phyloP scores from a whole-genome alignment of 2,329 filamentous ascomycete genomes.

The Boeremia lycopersici region DNA sequence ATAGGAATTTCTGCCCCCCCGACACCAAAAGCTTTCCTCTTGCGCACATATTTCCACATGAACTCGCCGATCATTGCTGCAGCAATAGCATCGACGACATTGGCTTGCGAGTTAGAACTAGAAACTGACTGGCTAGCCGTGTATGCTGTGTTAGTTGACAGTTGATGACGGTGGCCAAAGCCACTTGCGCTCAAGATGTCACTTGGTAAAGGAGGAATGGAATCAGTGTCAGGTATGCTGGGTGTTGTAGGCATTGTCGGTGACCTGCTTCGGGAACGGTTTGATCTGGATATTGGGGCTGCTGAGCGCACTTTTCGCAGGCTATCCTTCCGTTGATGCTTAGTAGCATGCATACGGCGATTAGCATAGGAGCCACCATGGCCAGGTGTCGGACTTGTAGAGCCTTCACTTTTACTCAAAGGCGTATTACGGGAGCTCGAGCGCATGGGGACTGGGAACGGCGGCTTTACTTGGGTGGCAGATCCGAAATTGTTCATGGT shows the following conservation, averaged over 20 bases:
- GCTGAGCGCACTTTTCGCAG: constrained; percentile 84
- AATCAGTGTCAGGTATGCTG: constrained; percentile 71
- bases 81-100: constrained; percentile 93
- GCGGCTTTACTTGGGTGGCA: constrained; percentile 61
- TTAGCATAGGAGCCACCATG: constrained; percentile 43
- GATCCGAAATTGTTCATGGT: constrained; percentile 63
- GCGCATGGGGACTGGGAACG: constrained; percentile 88
- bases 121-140: constrained; percentile 63
- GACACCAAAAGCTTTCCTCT: constrained; percentile 90
- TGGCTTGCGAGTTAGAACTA: constrained; percentile 69
- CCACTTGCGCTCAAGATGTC: constrained; percentile 66
- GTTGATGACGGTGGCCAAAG: constrained; percentile 59
- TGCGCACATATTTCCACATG: constrained; percentile 90
- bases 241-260: constrained; percentile 71
- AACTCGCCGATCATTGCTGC: constrained; percentile 98
- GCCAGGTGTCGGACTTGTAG: constrained; percentile 74
- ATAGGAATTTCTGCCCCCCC: constrained; percentile 67
- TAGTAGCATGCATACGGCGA: constrained; percentile 49
- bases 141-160: constrained; percentile 65
- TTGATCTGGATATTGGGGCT: constrained; percentile 65
- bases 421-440: constrained; percentile 82
- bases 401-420: constrained; percentile 74
- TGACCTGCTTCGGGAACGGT: constrained; percentile 54
- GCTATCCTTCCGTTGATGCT: constrained; percentile 63
- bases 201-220: constrained; percentile 72